Percentiles rank a stretch among this genome's conserved stretches.
phyloP scores from a whole-genome alignment of 306 rosid species.

The Medicago ruthenica region DNA sequence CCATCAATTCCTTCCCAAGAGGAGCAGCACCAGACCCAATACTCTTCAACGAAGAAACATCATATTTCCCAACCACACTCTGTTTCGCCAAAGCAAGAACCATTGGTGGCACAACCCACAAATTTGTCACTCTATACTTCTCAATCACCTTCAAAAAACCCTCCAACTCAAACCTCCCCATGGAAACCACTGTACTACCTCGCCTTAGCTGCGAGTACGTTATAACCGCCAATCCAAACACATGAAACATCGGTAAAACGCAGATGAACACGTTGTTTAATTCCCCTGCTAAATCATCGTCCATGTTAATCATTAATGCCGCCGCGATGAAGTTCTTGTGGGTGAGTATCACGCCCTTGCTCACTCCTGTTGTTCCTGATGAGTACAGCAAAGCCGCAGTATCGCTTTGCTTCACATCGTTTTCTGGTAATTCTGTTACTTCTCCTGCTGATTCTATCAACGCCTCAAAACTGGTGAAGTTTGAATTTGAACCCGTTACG shows the following conservation, averaged over 20 bases:
- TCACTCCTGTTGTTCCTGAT: background rate
- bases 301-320: background rate
- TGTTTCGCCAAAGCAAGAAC: slow-evolving; percentile 75
- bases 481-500: background rate
- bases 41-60: slow-evolving; percentile 70
- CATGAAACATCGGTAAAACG: slow-evolving; percentile 4
- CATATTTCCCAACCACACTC: slow-evolving; percentile 57
- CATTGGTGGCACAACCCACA: slow-evolving; percentile 90
- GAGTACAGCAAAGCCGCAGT: background rate
- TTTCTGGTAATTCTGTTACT: background rate
- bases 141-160: slow-evolving; percentile 58
- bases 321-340: background rate
- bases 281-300: background rate
- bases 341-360: background rate
- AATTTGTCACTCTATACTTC: slow-evolving; percentile 63
- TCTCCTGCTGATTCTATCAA: background rate
- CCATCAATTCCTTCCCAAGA: slow-evolving; percentile 81
- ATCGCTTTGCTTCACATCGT: background rate
- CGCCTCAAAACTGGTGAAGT: background rate
- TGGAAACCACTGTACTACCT: slow-evolving; percentile 62
- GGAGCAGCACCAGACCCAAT: slow-evolving; percentile 91
- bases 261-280: background rate
- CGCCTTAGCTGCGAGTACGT: slow-evolving; percentile 58
- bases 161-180: slow-evolving; percentile 65
- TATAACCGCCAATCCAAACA: background rate